Evolutionary conservation across 345 rosid species (phyloP).

Genomic region (Isatis tinctoria): DNA sequence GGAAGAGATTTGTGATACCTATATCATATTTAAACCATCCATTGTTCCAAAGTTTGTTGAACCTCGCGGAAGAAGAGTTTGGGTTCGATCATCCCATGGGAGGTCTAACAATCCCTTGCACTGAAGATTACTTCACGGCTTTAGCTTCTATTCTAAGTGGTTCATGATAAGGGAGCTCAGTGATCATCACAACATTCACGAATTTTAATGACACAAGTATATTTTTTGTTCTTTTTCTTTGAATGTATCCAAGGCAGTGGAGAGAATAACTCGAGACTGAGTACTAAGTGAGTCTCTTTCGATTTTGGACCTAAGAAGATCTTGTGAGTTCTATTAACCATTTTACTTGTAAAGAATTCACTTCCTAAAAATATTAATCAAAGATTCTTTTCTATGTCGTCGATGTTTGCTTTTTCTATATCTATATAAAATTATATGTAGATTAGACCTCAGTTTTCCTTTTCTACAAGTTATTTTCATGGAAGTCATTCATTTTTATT

Average conservation of each 20-base stretch:
- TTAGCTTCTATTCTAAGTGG: slow-evolving; percentile 46
- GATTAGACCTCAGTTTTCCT: background rate
- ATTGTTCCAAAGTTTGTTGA: slow-evolving; percentile 52
- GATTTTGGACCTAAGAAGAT: slow-evolving; percentile 13
- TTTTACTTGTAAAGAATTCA: slow-evolving; percentile 22
- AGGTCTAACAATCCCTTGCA: slow-evolving; percentile 78
- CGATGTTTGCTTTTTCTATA: background rate
- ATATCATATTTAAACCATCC: slow-evolving; percentile 68
- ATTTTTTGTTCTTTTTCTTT: background rate
- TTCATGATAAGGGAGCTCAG: slow-evolving; percentile 24
- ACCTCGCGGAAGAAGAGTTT: slow-evolving; percentile 68
- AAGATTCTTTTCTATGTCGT: background rate
- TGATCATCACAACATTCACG: slow-evolving; percentile 1
- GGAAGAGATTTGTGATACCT: slow-evolving; percentile 65
- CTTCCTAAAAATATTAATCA: slow-evolving; percentile 1
- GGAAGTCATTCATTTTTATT: background rate
- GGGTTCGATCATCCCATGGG: slow-evolving; percentile 86
- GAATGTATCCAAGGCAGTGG: slow-evolving; percentile 13
- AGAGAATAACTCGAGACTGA: slow-evolving; percentile 36
- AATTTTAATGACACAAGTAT: background rate
- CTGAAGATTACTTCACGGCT: slow-evolving; percentile 53
- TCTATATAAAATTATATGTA: too few relatives aligned
- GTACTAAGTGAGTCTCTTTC: slow-evolving; percentile 34
- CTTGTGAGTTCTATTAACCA: slow-evolving; percentile 18
- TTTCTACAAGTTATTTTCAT: background rate